Base-by-base conservation (phyloP, 371 early-diverging fungal genomes). In the Saksenaea oblongispora region DNA sequence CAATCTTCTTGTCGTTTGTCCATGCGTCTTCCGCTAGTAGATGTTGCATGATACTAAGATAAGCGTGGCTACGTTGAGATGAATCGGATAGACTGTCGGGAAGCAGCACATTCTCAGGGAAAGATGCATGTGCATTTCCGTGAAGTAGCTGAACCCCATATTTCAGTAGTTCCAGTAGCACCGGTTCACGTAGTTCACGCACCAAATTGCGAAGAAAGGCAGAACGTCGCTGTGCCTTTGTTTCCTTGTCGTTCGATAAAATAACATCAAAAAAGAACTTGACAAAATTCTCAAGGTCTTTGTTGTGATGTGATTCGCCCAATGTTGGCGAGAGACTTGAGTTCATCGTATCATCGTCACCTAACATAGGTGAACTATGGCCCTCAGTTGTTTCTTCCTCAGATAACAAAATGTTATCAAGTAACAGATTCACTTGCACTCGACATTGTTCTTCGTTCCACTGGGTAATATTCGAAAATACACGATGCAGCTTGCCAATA, bases 401-500 rank as follows among this genome's bases (percentile, higher is more conserved):
- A 0, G 66, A 74, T 26, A 84, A 63, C 61, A 85, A 75, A 18
- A 85, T 84, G 56, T 75, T 82, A 34, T 87, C 85, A 34, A 87
- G 63, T 41, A 87, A 59, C 13, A 87, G 58, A 67, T 83, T 85
- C 41, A 87, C 70, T 53, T 87, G 84, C 5, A 87, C 85, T 36
- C 84, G 82, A 59, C 84, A 84, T 17, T 84, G 80, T 11, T 85
- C 85, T 64, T 85, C 82, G 31, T 83, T 87, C 87, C 87, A 87
- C 13, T 82, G 83, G 28, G 82, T 83, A 5, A 87, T 76, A 28
- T 83, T 74, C 17, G 74, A 65, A 59, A 87, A 84, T 5, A 87
- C 75, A 11, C 78, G 66, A 35, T 78, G 76, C 7, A 87, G 67
- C 39, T 82, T 73, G 27, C 78, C 78, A 24, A 76, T 66, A 64